Base-by-base conservation (phyloP, 306 rosid genomes). In the Glycyrrhiza uralensis region DNA sequence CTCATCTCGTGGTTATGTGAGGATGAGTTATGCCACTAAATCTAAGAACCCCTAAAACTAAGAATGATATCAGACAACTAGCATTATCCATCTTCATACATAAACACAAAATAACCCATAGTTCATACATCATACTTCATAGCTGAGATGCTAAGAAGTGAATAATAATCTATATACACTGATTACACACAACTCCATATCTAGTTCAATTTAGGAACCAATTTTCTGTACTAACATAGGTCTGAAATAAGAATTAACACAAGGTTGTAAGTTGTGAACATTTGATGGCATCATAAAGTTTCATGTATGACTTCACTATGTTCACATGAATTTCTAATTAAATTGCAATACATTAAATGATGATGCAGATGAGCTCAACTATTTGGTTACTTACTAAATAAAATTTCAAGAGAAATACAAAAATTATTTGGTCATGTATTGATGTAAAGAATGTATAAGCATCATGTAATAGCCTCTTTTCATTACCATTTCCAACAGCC, bases 401-500 rank as follows among this genome's bases (percentile, higher is more conserved):
- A 33, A 67, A 76, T n/a, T 59, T 69, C 11, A 11, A 49, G 33
- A 30, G 57, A 61, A 59, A 56, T 42, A 45, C 54, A 66, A 20
- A 13, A 41, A 44, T 5, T 7, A 14, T 39, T 6, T 10, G 14
- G 60, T 46, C 20, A 7, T 22, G 8, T n/a, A 14, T 5, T 35
- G 6, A 26, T 28, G 14, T 47, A 35, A 23, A 14, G 6, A 58
- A 12, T 11, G n/a, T 65, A 66, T 20, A 75, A 28, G 49, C 12
- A 65, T 54, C 41, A 59, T 13, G 36, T 28, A 29, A n/a, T 15
- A 33, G 3, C 15, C 15, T 62, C 6, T 29, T 41, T 24, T 23
- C 41, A 71, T 52, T 78, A 88, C 95, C 90, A 80, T 82, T 91
- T 80, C 92, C 92, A 13, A 58, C 78, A 56, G 68, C 23, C 12